Conservation (phyloP, 495 filamentous ascomycete species). For the Aspergillus cavernicola region DNA sequence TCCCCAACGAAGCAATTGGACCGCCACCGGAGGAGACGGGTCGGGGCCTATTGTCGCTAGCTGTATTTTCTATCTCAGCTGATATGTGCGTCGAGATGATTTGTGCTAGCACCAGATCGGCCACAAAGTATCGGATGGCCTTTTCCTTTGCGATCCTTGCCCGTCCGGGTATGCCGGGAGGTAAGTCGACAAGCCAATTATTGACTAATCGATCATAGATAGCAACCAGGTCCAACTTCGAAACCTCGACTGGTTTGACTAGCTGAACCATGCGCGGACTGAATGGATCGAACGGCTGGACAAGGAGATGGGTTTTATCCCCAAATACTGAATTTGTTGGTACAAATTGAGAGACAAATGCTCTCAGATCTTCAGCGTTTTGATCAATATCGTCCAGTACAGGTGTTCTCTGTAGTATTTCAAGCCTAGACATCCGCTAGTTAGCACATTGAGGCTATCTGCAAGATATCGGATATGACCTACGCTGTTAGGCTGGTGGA, state of each 20-base stretch:
- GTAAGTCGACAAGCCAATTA: conserved; percentile 36
- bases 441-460: background rate
- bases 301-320: conserved; percentile 14
- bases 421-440: conserved; percentile 20
- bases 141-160: conserved; percentile 42
- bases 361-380: conserved; percentile 24
- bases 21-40: background rate
- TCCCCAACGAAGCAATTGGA: background rate
- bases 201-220: conserved; percentile 40
- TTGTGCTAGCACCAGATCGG: conserved; percentile 37
- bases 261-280: conserved; percentile 10
- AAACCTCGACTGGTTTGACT: background rate
- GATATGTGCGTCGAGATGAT: conserved; percentile 19
- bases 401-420: conserved; percentile 23
- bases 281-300: conserved; percentile 18
- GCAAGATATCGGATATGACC: background rate
- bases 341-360: conserved; percentile 19
- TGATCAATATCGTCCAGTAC: conserved; percentile 35
- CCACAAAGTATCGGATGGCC: conserved; percentile 35
- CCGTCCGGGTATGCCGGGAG: conserved; percentile 30
- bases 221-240: conserved; percentile 21
- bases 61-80: background rate
- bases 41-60: background rate
- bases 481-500: conserved; percentile 24
- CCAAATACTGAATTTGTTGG: background rate